Base-by-base conservation (phyloP, 75 land plant species). In the Picea sitchensis region DNA sequence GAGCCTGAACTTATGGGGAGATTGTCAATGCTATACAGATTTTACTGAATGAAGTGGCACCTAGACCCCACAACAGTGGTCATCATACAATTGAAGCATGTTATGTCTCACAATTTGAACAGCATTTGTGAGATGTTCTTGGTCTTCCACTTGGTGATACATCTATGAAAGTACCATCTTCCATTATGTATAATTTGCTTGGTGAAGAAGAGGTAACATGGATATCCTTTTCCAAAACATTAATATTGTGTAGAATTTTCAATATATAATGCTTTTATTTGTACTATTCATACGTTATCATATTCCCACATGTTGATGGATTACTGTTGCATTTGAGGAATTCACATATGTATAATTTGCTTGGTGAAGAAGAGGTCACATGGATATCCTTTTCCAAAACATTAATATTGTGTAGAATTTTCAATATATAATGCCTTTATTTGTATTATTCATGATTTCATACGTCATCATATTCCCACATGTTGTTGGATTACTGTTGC, bases 21-120 rank as follows among this genome's bases (percentile, higher is more conserved):
- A 13, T 58, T 61, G 36, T 20, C 63, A 61, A 61, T 76, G 71
- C 36, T 14, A 5, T 18, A 31, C 82, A 94, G 97, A 83, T 97
- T 73, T 83, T 95, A 71, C 72, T 97, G n/a, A 97, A 97, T 84
- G 99, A 97, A 86, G 92, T 97, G 1, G 99, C 99, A 32, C 99
- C 99, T 14, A 85, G 99, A 76, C 98, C 98, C 69, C 99, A 97
- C 61, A 97, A 97, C 81, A 95, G 98, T 87, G 99, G 99, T 59
- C 99, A 97, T 78, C 97, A 95, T 83, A 94, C 98, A 32, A 97
- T 97, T 75, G 98, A 97, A 73, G 88, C 98, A 13, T 93, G 99
- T 77, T 91, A 80, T 76, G 92, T 93, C 9, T 97, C 99, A 41
- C 99, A 97, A 64, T 97, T 82, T 86, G 98, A 97, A 75, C 99